A percentile compares a stretch with the other conserved stretches of the same genome.
Evolutionary conservation across 208 protist genomes (phyloP).

Genomic region (Zelonia costaricensis): DNA sequence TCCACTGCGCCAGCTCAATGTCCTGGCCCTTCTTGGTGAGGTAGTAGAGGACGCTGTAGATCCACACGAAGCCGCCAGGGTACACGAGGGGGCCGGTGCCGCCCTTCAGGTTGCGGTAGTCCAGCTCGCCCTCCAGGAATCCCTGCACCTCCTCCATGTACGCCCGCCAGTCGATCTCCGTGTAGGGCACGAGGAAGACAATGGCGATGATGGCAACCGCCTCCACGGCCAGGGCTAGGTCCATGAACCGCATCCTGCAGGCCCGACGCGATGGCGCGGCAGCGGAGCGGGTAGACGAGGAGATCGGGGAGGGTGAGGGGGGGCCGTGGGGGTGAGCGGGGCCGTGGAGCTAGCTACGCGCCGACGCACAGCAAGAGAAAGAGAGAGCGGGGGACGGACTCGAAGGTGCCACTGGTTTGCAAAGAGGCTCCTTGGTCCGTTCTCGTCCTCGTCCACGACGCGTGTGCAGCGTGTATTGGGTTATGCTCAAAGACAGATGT

Average conservation of each 20-base stretch:
- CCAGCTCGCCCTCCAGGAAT: constrained; percentile 69
- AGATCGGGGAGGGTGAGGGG: too few species aligned
- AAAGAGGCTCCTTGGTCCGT: too few species aligned
- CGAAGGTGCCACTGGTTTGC: too few species aligned
- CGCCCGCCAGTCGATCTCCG: constrained; percentile 89
- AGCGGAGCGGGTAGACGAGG: too few species aligned
- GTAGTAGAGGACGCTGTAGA: constrained; percentile 78
- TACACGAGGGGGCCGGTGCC: constrained; percentile 91
- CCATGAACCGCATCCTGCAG: constrained; percentile 28
- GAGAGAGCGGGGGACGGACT: too few species aligned
- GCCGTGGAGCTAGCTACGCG: too few species aligned
- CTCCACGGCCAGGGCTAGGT: constrained; percentile 27
- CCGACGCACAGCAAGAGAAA: too few species aligned
- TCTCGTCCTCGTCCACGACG: too few species aligned
- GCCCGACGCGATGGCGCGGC: too few species aligned
- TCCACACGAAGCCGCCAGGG: constrained; percentile 88
- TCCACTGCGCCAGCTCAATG: constrained; percentile 68
- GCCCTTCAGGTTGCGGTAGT: constrained; percentile 82
- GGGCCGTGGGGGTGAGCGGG: too few species aligned
- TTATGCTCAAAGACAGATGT: too few species aligned
- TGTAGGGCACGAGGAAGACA: constrained; percentile 63
- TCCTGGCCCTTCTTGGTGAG: constrained; percentile 73
- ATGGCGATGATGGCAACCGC: constrained; percentile 38
- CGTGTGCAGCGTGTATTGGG: too few species aligned
- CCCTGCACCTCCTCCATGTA: constrained; percentile 91